Conservation (phyloP, 2,329 filamentous ascomycete species). For the Neofusicoccum cordaticola region DNA sequence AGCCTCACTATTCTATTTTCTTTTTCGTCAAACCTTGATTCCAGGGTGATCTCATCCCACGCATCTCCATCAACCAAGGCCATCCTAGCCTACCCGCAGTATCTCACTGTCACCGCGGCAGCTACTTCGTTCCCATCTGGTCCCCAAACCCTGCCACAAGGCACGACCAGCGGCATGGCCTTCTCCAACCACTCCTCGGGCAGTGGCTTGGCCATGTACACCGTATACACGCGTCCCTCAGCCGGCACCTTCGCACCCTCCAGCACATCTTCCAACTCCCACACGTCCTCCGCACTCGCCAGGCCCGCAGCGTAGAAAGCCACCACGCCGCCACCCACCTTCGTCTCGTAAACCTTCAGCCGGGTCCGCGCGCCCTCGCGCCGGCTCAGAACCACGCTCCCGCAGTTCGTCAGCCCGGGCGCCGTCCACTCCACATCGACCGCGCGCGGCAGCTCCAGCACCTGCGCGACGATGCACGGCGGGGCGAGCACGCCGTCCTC, state of each 20-base stretch:
- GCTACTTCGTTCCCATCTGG: constrained; percentile 12
- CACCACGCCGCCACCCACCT: neutral
- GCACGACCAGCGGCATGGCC: constrained; percentile 10
- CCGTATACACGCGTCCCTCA: neutral
- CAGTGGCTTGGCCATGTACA: neutral
- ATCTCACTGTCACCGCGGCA: constrained; percentile 10
- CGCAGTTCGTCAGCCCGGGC: constrained; percentile 49
- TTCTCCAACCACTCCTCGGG: neutral
- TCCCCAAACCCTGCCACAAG: constrained; percentile 18
- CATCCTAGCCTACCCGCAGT: neutral
- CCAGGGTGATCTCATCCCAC: too few relatives aligned
- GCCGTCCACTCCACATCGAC: constrained; percentile 84
- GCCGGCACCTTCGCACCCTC: neutral
- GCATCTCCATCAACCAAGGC: too few relatives aligned
- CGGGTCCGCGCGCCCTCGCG: constrained; percentile 20
- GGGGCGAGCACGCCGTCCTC: constrained; percentile 42
- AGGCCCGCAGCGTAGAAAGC: neutral
- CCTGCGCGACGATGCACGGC: constrained; percentile 71
- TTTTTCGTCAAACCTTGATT: too few relatives aligned
- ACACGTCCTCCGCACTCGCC: neutral
- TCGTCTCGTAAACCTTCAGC: constrained; percentile 21
- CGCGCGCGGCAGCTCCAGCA: constrained; percentile 70
- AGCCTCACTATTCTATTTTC: too few relatives aligned
- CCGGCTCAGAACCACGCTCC: constrained; percentile 24
- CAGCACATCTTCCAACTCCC: neutral